Percentiles rank a stretch among this genome's conserved stretches.
These are phyloP conservation scores for Umbilicus rupestris DNA, from an alignment of 164 flowering plant genomes.

Conservation along the genomic window DNA sequence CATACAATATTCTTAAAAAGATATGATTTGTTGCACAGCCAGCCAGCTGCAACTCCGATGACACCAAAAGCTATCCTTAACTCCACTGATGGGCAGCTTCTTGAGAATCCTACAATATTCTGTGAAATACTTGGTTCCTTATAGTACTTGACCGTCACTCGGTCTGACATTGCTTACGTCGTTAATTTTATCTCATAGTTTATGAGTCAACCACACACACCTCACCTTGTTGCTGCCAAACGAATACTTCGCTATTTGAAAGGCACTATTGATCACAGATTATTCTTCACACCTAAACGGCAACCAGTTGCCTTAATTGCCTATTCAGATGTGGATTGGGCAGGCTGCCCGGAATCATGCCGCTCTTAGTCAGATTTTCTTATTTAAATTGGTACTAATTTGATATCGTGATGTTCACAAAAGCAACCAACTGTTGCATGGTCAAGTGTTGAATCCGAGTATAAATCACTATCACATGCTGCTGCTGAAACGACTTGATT, in stretches of 20 bases:
- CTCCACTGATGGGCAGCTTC: not conserved
- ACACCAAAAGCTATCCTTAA: not conserved
- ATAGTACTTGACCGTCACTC: not conserved
- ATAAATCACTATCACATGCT: not conserved
- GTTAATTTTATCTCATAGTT: not conserved
- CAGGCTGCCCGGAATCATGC: not conserved
- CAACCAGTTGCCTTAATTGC: not conserved
- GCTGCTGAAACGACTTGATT: not conserved
- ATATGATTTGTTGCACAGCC: not conserved
- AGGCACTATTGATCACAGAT: not conserved
- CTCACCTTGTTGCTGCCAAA: not conserved
- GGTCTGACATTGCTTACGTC: not conserved
- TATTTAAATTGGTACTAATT: not conserved
- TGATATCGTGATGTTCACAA: not conserved
- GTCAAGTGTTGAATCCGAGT: not conserved
- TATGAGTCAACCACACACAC: not conserved
- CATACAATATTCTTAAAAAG: not conserved
- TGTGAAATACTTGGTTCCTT: not conserved
- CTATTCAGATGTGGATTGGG: not conserved
- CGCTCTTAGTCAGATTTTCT: constrained; percentile 2
- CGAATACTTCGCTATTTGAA: not conserved
- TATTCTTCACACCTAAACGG: not conserved
- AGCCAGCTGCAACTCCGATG: not conserved
- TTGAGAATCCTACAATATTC: not conserved
- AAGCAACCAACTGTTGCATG: constrained; percentile 1